Base-by-base conservation (phyloP, 768 basidiomycete genomes). In the Trametes cinnabarina region DNA sequence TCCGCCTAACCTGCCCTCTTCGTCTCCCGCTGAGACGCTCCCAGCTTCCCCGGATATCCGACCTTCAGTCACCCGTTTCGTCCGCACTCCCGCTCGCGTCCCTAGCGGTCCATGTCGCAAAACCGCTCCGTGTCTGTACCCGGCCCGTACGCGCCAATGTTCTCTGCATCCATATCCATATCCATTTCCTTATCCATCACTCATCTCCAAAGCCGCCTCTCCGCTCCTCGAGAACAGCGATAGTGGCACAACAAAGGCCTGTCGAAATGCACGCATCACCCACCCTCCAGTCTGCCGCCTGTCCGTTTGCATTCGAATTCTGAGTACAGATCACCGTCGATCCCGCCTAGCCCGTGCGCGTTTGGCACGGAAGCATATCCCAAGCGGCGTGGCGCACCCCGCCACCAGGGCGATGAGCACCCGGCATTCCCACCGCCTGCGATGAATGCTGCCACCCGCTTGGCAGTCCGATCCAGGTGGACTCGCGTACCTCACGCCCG, bases 351-450 rank as follows among this genome's bases (percentile, higher is more conserved):
- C 49, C 43, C 22, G 22, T 12, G 14, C 22, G 14, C 44, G 12
- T 46, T 20, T 46, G 3, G 49, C 49, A 39, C 57, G 34, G 34
- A 47, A 51, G 49, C 57, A 58, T 40, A 37, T n/a, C n/a, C 25
- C 35, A n/a, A 15, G 37, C 35, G 5, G 23, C 11, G 17, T 15
- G 28, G 23, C 20, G 35, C 39, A 23, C 41, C 28, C 47, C 48
- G 30, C 42, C 55, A 44, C 41, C 55, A 49, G 47, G 55, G 48
- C 30, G 26, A 43, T 44, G 34, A 42, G 20, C 41, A 44, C 30
- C 55, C 55, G 55, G 55, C 55, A 47, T 57, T 57, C 49, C 48
- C 48, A 57, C 48, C 55, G 55, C 55, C 55, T 57, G 55, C 48
- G 48, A 57, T 50, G 12, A 57, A 51, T 44, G 30, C 55, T 49